A percentile compares a stretch with the other conserved stretches of the same genome.
phyloP scores from a whole-genome alignment of 108 stramenopile genomes.

The Skeletonema marinoi region DNA sequence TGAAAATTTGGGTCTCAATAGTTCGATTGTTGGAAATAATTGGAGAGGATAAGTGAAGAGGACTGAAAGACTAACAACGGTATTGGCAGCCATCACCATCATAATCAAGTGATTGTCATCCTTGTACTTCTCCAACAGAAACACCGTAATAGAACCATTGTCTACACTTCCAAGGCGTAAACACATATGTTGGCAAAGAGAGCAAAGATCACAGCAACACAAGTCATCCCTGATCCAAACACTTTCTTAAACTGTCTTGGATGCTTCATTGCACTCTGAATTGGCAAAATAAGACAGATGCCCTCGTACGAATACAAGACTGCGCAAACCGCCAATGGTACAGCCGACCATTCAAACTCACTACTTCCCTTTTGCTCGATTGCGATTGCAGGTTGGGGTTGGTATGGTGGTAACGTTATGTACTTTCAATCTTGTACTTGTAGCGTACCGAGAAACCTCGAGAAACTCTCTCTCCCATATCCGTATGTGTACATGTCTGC shows the following conservation, averaged over 20 bases:
- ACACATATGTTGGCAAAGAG: conserved; percentile 55
- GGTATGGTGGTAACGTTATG: no score
- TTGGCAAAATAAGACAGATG: conserved; percentile 69
- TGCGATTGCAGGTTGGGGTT: no score
- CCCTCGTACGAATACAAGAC: conserved; percentile 79
- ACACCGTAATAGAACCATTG: conserved; percentile 76
- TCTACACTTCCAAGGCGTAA: conserved; percentile 69
- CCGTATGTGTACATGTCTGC: no score
- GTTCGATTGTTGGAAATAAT: conserved; percentile 67
- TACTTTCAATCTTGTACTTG: no score
- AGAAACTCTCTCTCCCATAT: no score
- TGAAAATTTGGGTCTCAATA: conserved; percentile 42
- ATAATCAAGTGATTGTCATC: conserved; percentile 6
- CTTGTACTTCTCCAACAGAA: conserved; percentile 50
- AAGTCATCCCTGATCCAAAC: conserved; percentile 56
- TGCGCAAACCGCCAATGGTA: conserved; percentile 69
- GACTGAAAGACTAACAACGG: conserved; percentile 56
- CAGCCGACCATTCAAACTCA: conserved; percentile 25
- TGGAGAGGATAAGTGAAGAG: conserved; percentile 72
- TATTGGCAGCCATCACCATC: conserved; percentile 60
- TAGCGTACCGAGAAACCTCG: no score
- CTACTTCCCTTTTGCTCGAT: conserved; percentile 9
- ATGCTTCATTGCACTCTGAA: conserved; percentile 64
- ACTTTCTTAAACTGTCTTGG: conserved; percentile 43
- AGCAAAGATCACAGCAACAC: conserved; percentile 53